Evolutionary conservation across 2,329 filamentous ascomycete genomes (phyloP).

Genomic region (Microcyclospora tardicrescens): DNA sequence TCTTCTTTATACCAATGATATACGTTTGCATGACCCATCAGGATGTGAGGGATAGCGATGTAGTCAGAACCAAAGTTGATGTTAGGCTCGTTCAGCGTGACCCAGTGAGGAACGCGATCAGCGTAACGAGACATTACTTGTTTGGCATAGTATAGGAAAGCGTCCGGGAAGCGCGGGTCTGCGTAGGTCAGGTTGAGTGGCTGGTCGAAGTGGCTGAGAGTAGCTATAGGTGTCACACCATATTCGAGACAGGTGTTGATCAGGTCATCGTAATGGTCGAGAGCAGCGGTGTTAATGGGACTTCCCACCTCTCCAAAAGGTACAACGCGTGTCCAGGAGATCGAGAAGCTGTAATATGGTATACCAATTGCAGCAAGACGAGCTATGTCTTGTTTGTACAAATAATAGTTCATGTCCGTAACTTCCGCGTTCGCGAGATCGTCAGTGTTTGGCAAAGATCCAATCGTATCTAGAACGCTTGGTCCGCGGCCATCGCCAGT

Average conservation of each 20-base stretch:
- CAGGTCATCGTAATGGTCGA: slow-evolving; percentile 35
- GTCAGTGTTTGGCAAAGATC: slow-evolving; percentile 5
- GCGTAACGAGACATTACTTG: slow-evolving; percentile 24
- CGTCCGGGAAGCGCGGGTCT: slow-evolving; percentile 14
- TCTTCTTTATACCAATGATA: slow-evolving; percentile 39
- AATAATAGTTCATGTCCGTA: slow-evolving; percentile 36
- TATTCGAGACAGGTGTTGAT: slow-evolving; percentile 31
- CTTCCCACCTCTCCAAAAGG: slow-evolving; percentile 31
- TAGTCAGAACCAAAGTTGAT: slow-evolving; percentile 7
- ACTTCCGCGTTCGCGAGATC: slow-evolving; percentile 32
- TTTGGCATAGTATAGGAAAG: slow-evolving; percentile 25
- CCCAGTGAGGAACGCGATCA: slow-evolving; percentile 27
- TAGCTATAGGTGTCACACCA: slow-evolving; percentile 33
- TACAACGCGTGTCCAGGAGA: slow-evolving; percentile 35
- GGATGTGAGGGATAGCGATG: slow-evolving; percentile 23
- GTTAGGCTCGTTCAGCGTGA: slow-evolving; percentile 27
- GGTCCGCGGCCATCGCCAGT: slow-evolving; percentile 11
- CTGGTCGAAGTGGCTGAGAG: slow-evolving; percentile 32
- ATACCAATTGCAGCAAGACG: slow-evolving; percentile 21
- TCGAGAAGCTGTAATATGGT: slow-evolving; percentile 26
- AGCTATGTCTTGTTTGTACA: slow-evolving; percentile 36
- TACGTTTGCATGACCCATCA: slow-evolving; percentile 6
- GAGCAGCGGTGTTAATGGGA: slow-evolving; percentile 30
- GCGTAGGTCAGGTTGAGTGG: slow-evolving; percentile 20
- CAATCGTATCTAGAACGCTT: slow-evolving; percentile 5